Base-by-base conservation (phyloP, 768 basidiomycete genomes). In the Tricholoma matsutake region DNA sequence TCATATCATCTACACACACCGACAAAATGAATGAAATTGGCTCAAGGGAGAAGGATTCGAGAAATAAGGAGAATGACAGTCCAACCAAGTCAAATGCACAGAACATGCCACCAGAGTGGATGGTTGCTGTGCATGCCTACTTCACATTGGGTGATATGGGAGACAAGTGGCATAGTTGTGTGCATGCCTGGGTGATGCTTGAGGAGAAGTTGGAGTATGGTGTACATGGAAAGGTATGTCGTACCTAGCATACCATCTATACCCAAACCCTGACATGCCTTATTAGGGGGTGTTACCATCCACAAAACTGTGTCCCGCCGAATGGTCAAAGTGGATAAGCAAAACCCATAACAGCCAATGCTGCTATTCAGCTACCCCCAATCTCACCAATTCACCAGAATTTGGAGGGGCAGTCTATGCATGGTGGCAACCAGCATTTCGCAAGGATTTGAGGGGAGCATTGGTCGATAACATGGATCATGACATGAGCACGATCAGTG, bases 341-440 rank as follows among this genome's bases (percentile, higher is more conserved):
- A 45, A 45, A 45, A 45, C 43, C 43, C 18, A 6, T 22, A 45
- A 45, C 43, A 45, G 43, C 43, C 43, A 45, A 45, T 11, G 43
- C 43, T 45, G 43, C 43, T 45, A 45, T 20, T 45, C 43, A 45
- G 43, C 43, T 45, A 45, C n/a, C 43, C 18, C 43, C 43, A n/a
- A 45, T 45, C 43, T 64, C 28, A 4, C 7, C 6, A 54, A 64
- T 52, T 43, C 56, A 16, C 51, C 58, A 6, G 59, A 64, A 29
- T 64, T 64, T 43, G 58, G 63, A 16, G 52, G 54, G 10, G 61
- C 61, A 3, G 28, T 64, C 20, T 54, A 62, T 49, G 32, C 25
- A 4, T 64, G 63, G 63, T 64, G 61, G 54, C 63, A 64, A 37
- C 63, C 58, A 6, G 20, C 54, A 3, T 64, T 64, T 53, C 29